phyloP scores from a whole-genome alignment of 768 basidiomycete genomes.

The Boletus tylopilopsis region DNA sequence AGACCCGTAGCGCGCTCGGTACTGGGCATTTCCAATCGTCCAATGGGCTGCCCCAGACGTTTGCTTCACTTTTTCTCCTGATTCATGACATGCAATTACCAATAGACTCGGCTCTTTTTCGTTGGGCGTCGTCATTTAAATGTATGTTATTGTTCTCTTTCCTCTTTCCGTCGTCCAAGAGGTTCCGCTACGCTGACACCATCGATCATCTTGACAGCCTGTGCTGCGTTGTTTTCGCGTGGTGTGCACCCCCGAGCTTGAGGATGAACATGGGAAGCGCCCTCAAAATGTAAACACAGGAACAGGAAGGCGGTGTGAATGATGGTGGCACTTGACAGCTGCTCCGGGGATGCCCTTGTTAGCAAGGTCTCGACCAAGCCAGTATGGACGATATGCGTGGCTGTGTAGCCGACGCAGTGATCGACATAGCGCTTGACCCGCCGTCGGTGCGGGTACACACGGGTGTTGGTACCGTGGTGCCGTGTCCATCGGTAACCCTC shows the following conservation, averaged over 20 bases:
- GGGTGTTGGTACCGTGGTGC: neutral
- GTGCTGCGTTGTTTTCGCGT: neutral
- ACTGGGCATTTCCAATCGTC: neutral
- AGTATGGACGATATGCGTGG: neutral
- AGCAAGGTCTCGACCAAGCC: neutral
- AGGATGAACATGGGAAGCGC: neutral
- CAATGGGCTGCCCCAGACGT: neutral
- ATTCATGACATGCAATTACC: slow-evolving; percentile 3
- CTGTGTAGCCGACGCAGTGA: neutral
- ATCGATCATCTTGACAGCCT: slow-evolving; percentile 3
- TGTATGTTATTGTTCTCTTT: slow-evolving; percentile 4
- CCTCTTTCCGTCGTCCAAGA: neutral
- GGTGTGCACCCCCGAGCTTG: neutral
- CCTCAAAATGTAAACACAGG: neutral
- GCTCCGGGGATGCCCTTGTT: no score
- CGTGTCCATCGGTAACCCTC: neutral
- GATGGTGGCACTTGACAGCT: no score
- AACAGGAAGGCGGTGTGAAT: neutral
- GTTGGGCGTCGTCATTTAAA: neutral
- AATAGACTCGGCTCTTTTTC: slow-evolving; percentile 2
- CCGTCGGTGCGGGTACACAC: neutral
- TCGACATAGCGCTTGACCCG: slow-evolving; percentile 3
- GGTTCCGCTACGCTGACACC: neutral
- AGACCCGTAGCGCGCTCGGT: no score
- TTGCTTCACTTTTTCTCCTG: neutral